Percentiles rank a stretch among this genome's conserved stretches.
phyloP scores from a whole-genome alignment of 139 green algal species.

The Medakamo hakoo region DNA sequence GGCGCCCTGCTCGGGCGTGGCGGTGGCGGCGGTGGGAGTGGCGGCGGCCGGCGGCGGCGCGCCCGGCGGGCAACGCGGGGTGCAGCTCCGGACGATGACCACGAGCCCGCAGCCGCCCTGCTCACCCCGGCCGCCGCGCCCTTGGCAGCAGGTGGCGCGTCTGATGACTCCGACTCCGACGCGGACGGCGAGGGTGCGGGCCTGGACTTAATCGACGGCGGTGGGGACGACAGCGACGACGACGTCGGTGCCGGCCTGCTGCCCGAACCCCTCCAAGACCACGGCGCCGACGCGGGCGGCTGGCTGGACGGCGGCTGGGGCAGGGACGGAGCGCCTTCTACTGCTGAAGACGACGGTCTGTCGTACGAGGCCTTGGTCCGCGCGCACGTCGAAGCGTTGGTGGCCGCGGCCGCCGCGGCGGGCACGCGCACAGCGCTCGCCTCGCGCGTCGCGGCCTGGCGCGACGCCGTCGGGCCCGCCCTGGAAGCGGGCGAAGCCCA shows the following conservation, averaged over 20 bases:
- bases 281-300: background rate
- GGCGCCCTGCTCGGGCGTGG: too few relatives aligned
- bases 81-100: too few relatives aligned
- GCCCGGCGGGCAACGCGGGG: too few relatives aligned
- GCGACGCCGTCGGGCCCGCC: conserved; percentile 14
- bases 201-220: background rate
- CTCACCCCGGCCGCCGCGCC: too few relatives aligned
- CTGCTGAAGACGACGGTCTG: background rate
- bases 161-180: background rate
- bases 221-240: conserved; percentile 2
- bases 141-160: too few relatives aligned
- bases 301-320: too few relatives aligned
- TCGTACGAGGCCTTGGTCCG: conserved; percentile 23
- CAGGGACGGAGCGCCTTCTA: background rate
- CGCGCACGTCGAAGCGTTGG: conserved; percentile 25
- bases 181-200: background rate
- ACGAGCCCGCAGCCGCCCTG: too few relatives aligned
- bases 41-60: too few relatives aligned
- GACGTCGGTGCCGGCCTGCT: background rate
- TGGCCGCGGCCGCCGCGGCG: conserved; percentile 17
- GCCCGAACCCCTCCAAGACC: background rate
- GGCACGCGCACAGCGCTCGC: conserved; percentile 25
- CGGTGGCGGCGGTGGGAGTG: background rate
- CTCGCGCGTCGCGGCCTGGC: conserved; percentile 17
- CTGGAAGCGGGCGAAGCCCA: conserved; percentile 25